phyloP scores from a whole-genome alignment of 805 yeast genomes.

The Candida anglica region DNA sequence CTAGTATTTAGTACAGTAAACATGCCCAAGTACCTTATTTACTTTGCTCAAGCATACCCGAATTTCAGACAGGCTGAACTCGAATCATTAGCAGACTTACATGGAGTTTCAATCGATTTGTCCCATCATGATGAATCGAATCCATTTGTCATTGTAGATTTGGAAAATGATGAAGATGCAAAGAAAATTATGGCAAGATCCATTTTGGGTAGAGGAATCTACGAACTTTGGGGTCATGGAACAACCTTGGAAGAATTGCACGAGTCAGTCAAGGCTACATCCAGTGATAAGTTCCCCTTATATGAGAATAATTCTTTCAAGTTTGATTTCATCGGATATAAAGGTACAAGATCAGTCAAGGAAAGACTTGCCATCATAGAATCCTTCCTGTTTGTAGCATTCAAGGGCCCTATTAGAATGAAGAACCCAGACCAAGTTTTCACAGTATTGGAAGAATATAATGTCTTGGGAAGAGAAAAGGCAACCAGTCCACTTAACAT shows the following conservation, averaged over 20 bases:
- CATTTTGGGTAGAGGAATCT: conserved; percentile 68
- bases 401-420: conserved; percentile 76
- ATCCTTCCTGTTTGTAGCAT: conserved; percentile 61
- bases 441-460: conserved; percentile 73
- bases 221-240: conserved; percentile 84
- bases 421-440: conserved; percentile 70
- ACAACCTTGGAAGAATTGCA: conserved; percentile 54
- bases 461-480: conserved; percentile 41
- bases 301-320: conserved; percentile 59
- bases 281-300: conserved; percentile 24
- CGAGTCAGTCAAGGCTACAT: conserved; percentile 33
- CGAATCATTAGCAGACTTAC: conserved; percentile 73
- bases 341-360: conserved; percentile 54
- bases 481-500: conserved; percentile 49
- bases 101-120: conserved; percentile 55
- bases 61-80: conserved; percentile 79
- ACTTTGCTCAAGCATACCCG: conserved; percentile 81
- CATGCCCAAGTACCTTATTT: conserved; percentile 65
- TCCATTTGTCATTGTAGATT: conserved; percentile 70
- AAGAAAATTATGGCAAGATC: conserved; percentile 58
- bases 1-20: no score
- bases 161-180: conserved; percentile 70
- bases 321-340: conserved; percentile 76
- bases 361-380: conserved; percentile 64
- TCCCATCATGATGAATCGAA: conserved; percentile 48